Percentiles rank a stretch among this genome's conserved stretches.
Evolutionary conservation across 164 flowering plant genomes (phyloP).

Genomic region (Chimonanthus salicifolius): DNA sequence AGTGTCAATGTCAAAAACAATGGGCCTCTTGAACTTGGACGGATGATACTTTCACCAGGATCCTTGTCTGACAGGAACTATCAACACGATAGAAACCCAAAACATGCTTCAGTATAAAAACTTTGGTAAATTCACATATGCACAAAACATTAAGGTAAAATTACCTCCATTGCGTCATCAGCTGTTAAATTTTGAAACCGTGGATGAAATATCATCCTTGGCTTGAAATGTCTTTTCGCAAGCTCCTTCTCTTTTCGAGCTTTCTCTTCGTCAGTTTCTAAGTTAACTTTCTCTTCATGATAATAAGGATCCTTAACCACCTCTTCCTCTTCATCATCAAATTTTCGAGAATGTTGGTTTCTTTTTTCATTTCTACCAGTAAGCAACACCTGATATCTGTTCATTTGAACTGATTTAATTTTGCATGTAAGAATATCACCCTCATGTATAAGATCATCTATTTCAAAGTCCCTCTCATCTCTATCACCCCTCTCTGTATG

Average conservation of each 20-base stretch:
- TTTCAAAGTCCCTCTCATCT: slow-evolving; percentile 51
- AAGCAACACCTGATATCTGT: slow-evolving; percentile 66
- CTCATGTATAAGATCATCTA: slow-evolving; percentile 28
- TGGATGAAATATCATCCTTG: slow-evolving; percentile 95
- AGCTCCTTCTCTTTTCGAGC: slow-evolving; percentile 84
- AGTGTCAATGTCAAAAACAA: slow-evolving; percentile 74
- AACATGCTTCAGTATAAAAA: not conserved
- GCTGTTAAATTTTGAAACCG: slow-evolving; percentile 88
- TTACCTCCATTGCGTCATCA: slow-evolving; percentile 87
- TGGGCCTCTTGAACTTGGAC: slow-evolving; percentile 93
- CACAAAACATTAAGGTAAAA: not conserved
- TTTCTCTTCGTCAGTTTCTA: slow-evolving; percentile 58
- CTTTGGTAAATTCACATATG: not conserved
- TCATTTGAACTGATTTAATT: slow-evolving; percentile 58
- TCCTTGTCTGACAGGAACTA: slow-evolving; percentile 90
- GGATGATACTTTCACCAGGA: slow-evolving; percentile 83
- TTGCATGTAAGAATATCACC: slow-evolving; percentile 76
- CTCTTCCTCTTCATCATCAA: not conserved
- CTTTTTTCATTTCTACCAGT: slow-evolving; percentile 51
- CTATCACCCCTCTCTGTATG: slow-evolving; percentile 1
- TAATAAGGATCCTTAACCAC: slow-evolving; percentile 59
- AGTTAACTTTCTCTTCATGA: slow-evolving; percentile 54
- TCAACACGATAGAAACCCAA: slow-evolving; percentile 2
- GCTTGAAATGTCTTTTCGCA: slow-evolving; percentile 82
- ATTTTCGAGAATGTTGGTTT: slow-evolving; percentile 31